phyloP scores from a whole-genome alignment of 768 basidiomycete genomes.

The Pulveroboletus ravenelii region DNA sequence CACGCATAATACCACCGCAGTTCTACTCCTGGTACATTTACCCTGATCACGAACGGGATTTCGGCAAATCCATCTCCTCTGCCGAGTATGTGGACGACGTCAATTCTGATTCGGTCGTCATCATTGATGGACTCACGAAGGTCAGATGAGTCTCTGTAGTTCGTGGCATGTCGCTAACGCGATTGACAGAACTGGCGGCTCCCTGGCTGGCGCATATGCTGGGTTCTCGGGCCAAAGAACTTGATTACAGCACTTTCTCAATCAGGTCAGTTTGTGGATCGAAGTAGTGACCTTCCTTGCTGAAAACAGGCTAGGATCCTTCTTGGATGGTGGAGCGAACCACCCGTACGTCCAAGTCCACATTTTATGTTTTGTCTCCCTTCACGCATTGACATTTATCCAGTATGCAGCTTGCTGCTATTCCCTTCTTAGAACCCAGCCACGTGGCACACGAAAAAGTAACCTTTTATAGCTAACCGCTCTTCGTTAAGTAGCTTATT shows the following conservation, averaged over 20 bases:
- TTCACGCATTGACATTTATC: neutral
- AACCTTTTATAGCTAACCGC: neutral
- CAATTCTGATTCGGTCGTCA: slow-evolving; percentile 74
- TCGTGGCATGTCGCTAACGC: neutral
- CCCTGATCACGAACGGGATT: slow-evolving; percentile 68
- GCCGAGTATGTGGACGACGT: slow-evolving; percentile 86
- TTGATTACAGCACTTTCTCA: slow-evolving; percentile 88
- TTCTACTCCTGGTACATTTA: slow-evolving; percentile 97
- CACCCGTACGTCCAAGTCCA: slow-evolving; percentile 60
- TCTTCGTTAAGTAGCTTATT: slow-evolving; percentile 1
- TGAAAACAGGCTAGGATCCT: slow-evolving; percentile 49
- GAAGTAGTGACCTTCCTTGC: neutral
- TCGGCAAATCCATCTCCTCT: slow-evolving; percentile 75
- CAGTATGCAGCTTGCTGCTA: slow-evolving; percentile 83
- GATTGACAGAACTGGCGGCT: slow-evolving; percentile 80
- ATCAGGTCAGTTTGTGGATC: slow-evolving; percentile 44
- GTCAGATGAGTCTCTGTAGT: slow-evolving; percentile 33
- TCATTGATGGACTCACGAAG: slow-evolving; percentile 93
- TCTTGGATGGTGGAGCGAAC: slow-evolving; percentile 92
- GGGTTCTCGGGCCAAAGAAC: slow-evolving; percentile 90
- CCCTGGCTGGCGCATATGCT: slow-evolving; percentile 92
- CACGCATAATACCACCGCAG: slow-evolving; percentile 31
- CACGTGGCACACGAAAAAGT: slow-evolving; percentile 70
- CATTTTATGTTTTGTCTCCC: neutral
- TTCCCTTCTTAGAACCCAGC: slow-evolving; percentile 72